These are phyloP conservation scores for Hevea brasiliensis DNA, from an alignment of 345 rosid genomes.

Conservation along the genomic window DNA sequence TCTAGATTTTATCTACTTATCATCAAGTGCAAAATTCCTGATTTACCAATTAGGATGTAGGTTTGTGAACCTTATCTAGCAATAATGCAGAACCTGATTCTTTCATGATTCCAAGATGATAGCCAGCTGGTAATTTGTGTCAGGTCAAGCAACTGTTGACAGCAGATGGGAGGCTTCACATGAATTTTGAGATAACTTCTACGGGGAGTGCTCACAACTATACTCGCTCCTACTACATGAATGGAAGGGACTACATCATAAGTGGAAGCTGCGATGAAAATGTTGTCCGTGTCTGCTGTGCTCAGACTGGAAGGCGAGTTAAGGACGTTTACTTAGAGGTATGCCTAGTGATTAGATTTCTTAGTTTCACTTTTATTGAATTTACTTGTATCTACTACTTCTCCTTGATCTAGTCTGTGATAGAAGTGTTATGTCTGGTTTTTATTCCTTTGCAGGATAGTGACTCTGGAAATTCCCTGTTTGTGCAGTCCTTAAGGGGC, in stretches of 20 bases:
- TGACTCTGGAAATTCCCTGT: constrained; percentile 41
- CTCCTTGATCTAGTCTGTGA: constrained; percentile 3
- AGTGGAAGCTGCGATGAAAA: constrained; percentile 61
- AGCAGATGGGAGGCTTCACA: constrained; percentile 49
- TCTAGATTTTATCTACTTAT: neutral
- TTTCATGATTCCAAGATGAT: constrained; percentile 3
- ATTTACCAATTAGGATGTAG: neutral
- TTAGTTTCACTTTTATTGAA: neutral
- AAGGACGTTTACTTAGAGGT: constrained; percentile 55
- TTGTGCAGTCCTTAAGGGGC: constrained; percentile 57
- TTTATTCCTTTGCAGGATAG: constrained; percentile 27
- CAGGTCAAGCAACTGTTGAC: constrained; percentile 52
- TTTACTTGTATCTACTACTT: neutral
- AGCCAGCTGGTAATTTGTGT: constrained; percentile 6
- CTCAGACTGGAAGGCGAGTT: constrained; percentile 56
- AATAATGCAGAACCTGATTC: neutral
- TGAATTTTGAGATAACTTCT: constrained; percentile 43
- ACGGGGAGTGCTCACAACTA: constrained; percentile 53
- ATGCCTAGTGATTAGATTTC: constrained; percentile 2
- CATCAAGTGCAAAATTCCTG: constrained; percentile 4
- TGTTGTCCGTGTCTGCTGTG: constrained; percentile 47
- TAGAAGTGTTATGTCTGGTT: neutral
- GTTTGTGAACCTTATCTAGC: neutral
- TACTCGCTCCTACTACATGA: constrained; percentile 56
- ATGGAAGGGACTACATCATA: constrained; percentile 55